Base-by-base conservation (phyloP, 768 basidiomycete genomes). In the Leucogyrophana mollusca region DNA sequence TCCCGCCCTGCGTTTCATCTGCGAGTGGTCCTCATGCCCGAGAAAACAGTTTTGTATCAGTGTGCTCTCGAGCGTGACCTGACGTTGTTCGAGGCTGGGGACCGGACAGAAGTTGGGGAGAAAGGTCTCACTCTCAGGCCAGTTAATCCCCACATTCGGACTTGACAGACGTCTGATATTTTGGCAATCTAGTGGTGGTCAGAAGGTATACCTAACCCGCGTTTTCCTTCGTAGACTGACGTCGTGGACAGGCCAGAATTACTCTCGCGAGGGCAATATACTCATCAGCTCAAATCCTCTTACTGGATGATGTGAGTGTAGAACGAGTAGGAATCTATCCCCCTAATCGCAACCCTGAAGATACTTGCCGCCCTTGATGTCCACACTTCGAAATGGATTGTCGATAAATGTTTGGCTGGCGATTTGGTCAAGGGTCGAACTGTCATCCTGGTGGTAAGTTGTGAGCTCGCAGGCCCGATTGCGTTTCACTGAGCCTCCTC, bases 81-180 rank as follows among this genome's bases (percentile, higher is more conserved):
- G 8, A 61, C 57, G 25, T 52, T 74, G 3, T 71, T 77, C 46
- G 71, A 72, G n/a, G 82, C 82, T 20, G 82, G 83, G 0, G 85
- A 85, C 56, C 56, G 70, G 32, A 84, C 83, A 0, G 83, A 87
- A 62, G 78, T 85, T 21, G 83, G 84, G 5, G 83, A 87, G 58
- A 82, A 80, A 55, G 83, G 83, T 2, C 56, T 81, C 7, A 85
- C 79, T 2, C 52, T 79, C 23, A 69, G 67, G 66, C 64, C 11
- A n/a, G 49, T 36, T 9, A 21, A 18, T 39, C 2, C 16, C 20
- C 8, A 4, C 10, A 10, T 48, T 11, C 24, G 32, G n/a, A n/a
- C n/a, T n/a, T n/a, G n/a, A n/a, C n/a, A 43, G 35, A 44, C 45
- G 27, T 34, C 37, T 18, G 9, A 23, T 23, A 34, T 5, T 4